These are phyloP conservation scores for Solanum corneliomulleri DNA, from an alignment of 257 asterid species.

Conservation along the genomic window DNA sequence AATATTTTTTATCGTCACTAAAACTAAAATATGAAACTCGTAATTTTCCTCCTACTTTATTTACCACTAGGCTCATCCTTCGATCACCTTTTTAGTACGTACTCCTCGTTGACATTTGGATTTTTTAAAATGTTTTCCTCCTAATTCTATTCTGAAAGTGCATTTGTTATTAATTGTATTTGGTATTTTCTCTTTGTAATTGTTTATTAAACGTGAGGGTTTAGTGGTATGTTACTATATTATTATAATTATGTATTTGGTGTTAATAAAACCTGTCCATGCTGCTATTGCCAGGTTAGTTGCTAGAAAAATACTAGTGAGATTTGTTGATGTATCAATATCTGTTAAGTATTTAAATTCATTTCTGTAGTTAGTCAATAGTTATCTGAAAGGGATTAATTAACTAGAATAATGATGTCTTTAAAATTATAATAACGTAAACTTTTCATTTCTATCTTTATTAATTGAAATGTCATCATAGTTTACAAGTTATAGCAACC, in stretches of 20 bases:
- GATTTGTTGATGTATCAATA: neutral
- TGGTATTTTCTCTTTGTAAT: neutral
- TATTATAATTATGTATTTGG: neutral
- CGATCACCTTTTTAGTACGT: neutral
- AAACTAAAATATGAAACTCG: neutral
- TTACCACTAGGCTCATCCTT: neutral
- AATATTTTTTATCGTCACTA: neutral
- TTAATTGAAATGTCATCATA: neutral
- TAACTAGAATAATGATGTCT: neutral
- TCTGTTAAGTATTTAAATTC: neutral
- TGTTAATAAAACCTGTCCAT: neutral
- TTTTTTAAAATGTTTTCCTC: neutral
- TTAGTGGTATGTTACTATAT: neutral
- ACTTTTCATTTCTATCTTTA: neutral
- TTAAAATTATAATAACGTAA: neutral
- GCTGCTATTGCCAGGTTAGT: neutral
- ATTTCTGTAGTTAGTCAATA: neutral
- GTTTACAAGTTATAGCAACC: neutral
- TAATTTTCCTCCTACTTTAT: neutral
- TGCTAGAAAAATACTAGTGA: neutral
- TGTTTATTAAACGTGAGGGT: neutral
- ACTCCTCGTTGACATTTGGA: neutral
- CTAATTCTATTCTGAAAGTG: neutral
- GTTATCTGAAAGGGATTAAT: neutral
- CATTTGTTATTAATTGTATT: neutral